Base-by-base conservation (phyloP, 768 basidiomycete genomes). In the button mushroom (Agaricus bisporus) region DNA sequence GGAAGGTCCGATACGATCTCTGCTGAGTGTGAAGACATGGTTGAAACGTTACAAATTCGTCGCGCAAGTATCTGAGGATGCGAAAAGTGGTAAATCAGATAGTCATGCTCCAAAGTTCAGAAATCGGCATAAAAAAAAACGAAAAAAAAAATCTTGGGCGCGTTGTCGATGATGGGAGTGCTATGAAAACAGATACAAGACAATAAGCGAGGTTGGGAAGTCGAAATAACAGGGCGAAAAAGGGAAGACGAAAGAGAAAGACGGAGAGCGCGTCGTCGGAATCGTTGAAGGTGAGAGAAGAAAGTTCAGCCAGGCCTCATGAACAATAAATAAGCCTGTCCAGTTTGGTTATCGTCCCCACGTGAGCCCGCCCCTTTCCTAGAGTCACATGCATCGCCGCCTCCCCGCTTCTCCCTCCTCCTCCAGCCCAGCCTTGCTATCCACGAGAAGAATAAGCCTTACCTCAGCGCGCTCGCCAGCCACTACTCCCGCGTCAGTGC, bases 71-170 rank as follows among this genome's bases (percentile, higher is more conserved):
- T 58, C 56, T 60, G 67, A 66, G 46, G 54, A 63, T 38, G 47
- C 39, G 47, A 42, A 54, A 26, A 22, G 41, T 35, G 41, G 47
- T 35, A 51, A 44, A 61, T 66, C 64, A 66, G 59, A 58, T 61
- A 48, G 51, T 57, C 68, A 69, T 68, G 65, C 66, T 68, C 65
- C 61, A 59, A 58, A 59, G 38, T 38, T 48, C 18, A 49, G 37
- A 55, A 55, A 52, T 20, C 8, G 25, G 4, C 17, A 17, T 39
- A 39, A 39, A 17, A 36, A 48, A 46, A 26, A n/a, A 15, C 28
- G 32, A 32, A 32, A 32, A 32, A 32, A 7, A 11, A 32, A 32
- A 32, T 32, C 32, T 32, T 32, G 32, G 32, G 22, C 22, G 2
- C 32, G 32, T 32, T 32, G 32, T 7, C 25, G 1, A 12, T 5